A percentile compares a stretch with the other conserved stretches of the same genome.
These are phyloP conservation scores for Podila epicladia DNA, from an alignment of 192 early-diverging fungal genomes.

Conservation along the genomic window DNA sequence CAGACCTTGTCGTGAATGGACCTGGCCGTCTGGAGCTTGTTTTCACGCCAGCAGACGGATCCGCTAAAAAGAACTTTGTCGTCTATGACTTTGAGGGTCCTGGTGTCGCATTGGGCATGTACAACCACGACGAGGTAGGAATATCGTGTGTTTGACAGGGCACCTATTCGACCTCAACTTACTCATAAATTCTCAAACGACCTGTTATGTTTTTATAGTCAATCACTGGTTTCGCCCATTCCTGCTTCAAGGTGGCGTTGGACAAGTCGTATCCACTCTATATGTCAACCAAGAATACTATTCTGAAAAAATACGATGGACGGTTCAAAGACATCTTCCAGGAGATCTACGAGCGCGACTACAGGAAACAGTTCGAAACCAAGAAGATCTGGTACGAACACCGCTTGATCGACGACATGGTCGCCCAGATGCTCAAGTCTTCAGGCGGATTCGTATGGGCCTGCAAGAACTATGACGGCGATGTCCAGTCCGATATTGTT, in stretches of 20 bases:
- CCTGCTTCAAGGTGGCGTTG: conserved; percentile 94
- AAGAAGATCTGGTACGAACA: conserved; percentile 97
- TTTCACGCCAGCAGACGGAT: conserved; percentile 88
- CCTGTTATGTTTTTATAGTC: conserved; percentile 51
- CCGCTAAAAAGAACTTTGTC: conserved; percentile 66
- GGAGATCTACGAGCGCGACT: conserved; percentile 87
- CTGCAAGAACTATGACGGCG: conserved; percentile 95
- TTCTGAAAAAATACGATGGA: conserved; percentile 96
- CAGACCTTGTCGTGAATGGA: conserved; percentile 90
- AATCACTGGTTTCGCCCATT: conserved; percentile 93
- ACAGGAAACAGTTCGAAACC: conserved; percentile 80
- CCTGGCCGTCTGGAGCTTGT: conserved; percentile 92
- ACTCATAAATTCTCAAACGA: not conserved
- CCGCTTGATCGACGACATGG: conserved; percentile 98
- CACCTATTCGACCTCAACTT: not conserved
- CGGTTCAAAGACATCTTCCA: conserved; percentile 99
- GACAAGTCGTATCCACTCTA: conserved; percentile 93
- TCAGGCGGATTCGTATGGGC: conserved; percentile 95
- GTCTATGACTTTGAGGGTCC: conserved; percentile 88
- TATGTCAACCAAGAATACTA: conserved; percentile 97
- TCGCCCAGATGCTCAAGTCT: conserved; percentile 96
- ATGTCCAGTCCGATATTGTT: conserved; percentile 95
- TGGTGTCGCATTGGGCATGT: conserved; percentile 97
- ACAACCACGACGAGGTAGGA: conserved; percentile 81
- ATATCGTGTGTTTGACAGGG: not conserved